Evolutionary conservation across 192 early-diverging fungal genomes (phyloP).

Genomic region (Coemansia reversa): DNA sequence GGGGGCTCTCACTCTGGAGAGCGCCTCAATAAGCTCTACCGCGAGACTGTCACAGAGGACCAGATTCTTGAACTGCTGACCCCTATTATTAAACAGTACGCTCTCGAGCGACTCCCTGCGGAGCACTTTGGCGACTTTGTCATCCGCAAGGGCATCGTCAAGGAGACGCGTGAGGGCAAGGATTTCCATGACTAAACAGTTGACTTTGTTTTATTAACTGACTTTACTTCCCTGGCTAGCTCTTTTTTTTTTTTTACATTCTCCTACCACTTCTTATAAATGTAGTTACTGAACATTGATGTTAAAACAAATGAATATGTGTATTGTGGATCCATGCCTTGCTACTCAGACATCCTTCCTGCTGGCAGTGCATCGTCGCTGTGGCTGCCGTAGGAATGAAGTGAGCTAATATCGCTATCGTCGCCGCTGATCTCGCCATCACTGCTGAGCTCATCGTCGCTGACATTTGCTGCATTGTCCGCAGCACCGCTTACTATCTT

Average conservation of each 20-base stretch:
- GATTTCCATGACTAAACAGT: conserved; percentile 76
- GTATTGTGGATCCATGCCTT: background rate
- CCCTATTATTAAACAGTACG: conserved; percentile 82
- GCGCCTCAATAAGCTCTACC: conserved; percentile 88
- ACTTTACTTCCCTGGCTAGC: background rate
- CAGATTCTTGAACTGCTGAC: conserved; percentile 78
- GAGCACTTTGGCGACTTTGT: conserved; percentile 97
- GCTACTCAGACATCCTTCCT: conserved; percentile 68
- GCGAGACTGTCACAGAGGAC: conserved; percentile 84
- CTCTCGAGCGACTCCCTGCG: conserved; percentile 63
- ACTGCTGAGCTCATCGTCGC: conserved; percentile 38
- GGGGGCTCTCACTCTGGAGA: conserved; percentile 87
- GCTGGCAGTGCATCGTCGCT: conserved; percentile 63
- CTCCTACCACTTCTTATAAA: background rate
- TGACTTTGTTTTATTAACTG: no score
- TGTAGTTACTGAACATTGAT: conserved; percentile 1
- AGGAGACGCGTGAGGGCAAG: conserved; percentile 70
- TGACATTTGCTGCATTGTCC: no score
- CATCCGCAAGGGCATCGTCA: conserved; percentile 83
- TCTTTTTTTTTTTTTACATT: background rate
- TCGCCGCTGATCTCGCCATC: conserved; percentile 36
- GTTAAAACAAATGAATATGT: background rate
- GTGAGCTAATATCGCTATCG: conserved; percentile 70
- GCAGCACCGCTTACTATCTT: conserved; percentile 54
- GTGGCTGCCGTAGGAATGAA: conserved; percentile 78